These are phyloP conservation scores for Tieghemiomyces parasiticus DNA, from an alignment of 192 early-diverging fungal genomes.

Conservation along the genomic window DNA sequence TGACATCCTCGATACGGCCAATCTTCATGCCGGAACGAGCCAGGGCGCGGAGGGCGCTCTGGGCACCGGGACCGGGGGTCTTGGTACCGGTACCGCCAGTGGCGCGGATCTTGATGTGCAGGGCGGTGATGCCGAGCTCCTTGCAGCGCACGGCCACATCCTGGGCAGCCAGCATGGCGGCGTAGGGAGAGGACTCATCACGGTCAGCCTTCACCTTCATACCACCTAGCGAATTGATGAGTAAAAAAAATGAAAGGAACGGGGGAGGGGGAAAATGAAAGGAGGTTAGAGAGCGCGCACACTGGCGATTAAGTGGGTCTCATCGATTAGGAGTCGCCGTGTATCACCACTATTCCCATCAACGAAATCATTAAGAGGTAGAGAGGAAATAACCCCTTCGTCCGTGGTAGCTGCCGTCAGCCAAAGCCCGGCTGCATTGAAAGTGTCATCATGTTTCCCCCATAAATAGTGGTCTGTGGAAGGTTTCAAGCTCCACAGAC, in stretches of 20 bases:
- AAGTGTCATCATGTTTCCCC: no score
- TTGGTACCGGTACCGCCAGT: constrained; percentile 98
- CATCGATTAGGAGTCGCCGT: constrained; percentile 39
- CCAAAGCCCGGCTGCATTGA: no score
- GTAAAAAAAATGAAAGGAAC: no score
- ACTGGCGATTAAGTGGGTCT: not conserved
- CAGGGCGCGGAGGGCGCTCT: constrained; percentile 94
- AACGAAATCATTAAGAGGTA: no score
- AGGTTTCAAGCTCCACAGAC: no score
- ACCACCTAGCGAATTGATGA: no score
- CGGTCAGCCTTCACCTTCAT: constrained; percentile 99
- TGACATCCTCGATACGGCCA: constrained; percentile 97
- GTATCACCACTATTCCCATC: constrained; percentile 47
- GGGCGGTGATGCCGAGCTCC: constrained; percentile 98
- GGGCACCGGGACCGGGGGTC: constrained; percentile 96
- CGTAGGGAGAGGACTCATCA: constrained; percentile 99
- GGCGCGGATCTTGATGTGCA: constrained; percentile 99
- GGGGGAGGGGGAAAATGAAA: no score
- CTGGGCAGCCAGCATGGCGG: constrained; percentile 99
- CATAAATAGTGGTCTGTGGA: no score
- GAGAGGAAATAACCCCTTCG: no score
- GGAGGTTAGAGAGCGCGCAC: not conserved
- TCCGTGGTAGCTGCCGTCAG: no score
- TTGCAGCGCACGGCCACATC: constrained; percentile 97
- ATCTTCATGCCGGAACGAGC: constrained; percentile 99